Evolutionary conservation across 768 basidiomycete genomes (phyloP), one percentile per base, ranked within the genome.

Genomic region (Strobilomyces confusus): DNA sequence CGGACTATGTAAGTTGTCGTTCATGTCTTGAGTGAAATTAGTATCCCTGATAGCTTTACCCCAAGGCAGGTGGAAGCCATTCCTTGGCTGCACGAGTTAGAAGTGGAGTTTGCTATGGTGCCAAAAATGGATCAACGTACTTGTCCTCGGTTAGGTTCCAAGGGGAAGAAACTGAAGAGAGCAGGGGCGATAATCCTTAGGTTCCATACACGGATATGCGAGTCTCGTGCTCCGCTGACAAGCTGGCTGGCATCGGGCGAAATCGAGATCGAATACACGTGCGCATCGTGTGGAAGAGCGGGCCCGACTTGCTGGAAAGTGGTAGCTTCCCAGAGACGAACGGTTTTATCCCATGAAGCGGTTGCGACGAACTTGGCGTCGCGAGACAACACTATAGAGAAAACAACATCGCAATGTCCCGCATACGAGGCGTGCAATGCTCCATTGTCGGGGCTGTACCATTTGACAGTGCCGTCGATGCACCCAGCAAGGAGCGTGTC

Each of bases 281-380:
- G 34, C 14, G 43, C 8, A 17, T 54, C 40, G 19, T 65, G 63
- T 34, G 22, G 40, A 38, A 65, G 64, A 15, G 4, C 23, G 2
- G 61, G 61, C 13, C 56, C 62, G 5, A 61, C 29, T 44, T 55
- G 64, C 20, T 57, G 55, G 20, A 58, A 53, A 2, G 64, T 58
- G 20, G 20, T 38, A 0, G 53, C 49, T 37, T 67, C 63, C 65
- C 67, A 70, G 25, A 70, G 48, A 38, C 69, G 57, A 20, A 67
- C 52, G 2, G 67, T 70, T 20, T 46, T 61, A 20, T 69, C 68
- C 57, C 47, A 55, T 5, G 67, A 71, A 1, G 58, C 68, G 8
- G 67, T 69, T 5, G 57, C 67, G 30, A 69, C 12, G 36, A 64
- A 66, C 9, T 50, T 57, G 26, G 46, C 38, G 14, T 54, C 47